Base-by-base conservation (phyloP, 352 stramenopile species). In the Pythium brassicae region DNA sequence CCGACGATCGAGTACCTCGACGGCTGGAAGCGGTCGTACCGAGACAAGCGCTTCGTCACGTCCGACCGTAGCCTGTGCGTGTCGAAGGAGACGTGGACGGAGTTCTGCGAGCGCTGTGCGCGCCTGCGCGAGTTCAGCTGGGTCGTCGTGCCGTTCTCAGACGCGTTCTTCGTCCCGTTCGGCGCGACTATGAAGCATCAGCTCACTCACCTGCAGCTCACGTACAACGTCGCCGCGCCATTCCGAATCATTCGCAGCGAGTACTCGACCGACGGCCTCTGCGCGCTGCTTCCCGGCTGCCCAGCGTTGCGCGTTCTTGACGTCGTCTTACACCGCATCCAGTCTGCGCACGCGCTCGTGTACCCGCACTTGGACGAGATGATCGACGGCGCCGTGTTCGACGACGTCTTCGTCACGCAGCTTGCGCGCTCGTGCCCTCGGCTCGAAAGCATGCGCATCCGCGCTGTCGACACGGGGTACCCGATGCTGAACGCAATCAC, bases 131-230 rank as follows among this genome's bases (percentile, higher is more conserved):
- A 86, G 57, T 83, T 89, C 59, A 83, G 78, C 50, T 89, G 78
- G 78, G 69, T 80, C n/a, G 62, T 86, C 17, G 63, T 89, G 40
- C 78, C 78, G 0, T 89, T 86, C 49, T 72, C 75, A 1, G 76
- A 89, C 56, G 71, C 75, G 52, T 89, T 86, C 59, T 89, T 89
- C 50, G 54, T 74, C 4, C 68, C 73, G 17, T 89, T 86, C 50
- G 70, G 69, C 10, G 62, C 71, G 1, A 65, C 54, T 1, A 14
- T 34, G 2, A 85, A 82, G 53, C 59, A 65, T 11, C 50, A 65
- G 26, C 62, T 85, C 17, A 73, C 64, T 7, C 68, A 65, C 14
- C 32, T 83, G 26, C 72, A 83, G 59, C 61, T 83, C 11, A 78
- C 72, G 37, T 83, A 78, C 60, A 83, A 83, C 52, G 70, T 68